These are phyloP conservation scores for Acanthochlamys bracteata DNA, from an alignment of 106 monocot species.

Conservation along the genomic window DNA sequence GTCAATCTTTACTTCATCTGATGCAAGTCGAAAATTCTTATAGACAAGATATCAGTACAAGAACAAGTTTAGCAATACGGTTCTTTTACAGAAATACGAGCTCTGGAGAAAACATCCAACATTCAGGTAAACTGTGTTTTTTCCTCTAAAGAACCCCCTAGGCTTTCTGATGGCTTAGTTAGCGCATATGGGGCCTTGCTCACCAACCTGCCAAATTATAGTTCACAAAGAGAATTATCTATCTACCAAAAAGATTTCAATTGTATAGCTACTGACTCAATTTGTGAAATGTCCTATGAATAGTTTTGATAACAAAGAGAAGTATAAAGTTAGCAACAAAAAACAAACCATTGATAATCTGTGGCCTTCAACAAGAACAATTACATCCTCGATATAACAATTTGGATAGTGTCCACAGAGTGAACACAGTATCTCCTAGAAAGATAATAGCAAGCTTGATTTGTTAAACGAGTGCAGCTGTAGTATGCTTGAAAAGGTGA, in stretches of 20 bases:
- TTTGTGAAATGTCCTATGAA: not conserved
- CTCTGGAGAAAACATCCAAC: no score
- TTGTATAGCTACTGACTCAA: not conserved
- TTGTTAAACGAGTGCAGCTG: no score
- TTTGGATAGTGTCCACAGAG: not conserved
- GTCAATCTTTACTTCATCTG: no score
- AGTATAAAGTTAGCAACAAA: not conserved
- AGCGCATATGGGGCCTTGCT: slow-evolving; percentile 34
- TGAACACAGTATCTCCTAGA: not conserved
- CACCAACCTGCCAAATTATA: slow-evolving; percentile 24
- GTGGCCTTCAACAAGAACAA: not conserved
- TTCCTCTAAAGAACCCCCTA: slow-evolving; percentile 7
- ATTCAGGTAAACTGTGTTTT: slow-evolving; percentile 9
- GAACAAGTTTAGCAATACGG: no score
- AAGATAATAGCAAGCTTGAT: not conserved
- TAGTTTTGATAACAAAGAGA: not conserved
- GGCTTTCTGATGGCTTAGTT: slow-evolving; percentile 20
- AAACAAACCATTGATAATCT: not conserved
- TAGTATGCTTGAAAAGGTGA: no score
- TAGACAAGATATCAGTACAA: no score
- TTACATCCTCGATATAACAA: not conserved
- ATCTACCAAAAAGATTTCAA: not conserved
- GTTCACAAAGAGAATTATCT: not conserved
- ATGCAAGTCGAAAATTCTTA: no score
- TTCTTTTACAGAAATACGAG: no score